Evolutionary conservation across 2,329 filamentous ascomycete genomes (phyloP).

Genomic region (Alternaria infectoria): DNA sequence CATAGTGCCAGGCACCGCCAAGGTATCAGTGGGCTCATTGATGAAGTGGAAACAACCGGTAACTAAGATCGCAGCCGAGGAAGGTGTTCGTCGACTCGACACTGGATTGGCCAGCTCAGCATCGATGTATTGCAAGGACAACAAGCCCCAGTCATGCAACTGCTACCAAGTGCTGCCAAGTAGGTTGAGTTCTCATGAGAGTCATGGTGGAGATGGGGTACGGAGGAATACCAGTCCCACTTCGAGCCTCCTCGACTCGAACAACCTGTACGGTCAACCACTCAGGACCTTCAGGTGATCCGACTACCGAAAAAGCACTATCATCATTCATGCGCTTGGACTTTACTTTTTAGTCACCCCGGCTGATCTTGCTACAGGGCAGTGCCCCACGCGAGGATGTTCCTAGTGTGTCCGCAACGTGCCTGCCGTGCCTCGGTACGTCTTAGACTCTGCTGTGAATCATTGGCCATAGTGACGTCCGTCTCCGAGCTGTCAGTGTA

Average conservation of each 20-base stretch:
- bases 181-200: background rate
- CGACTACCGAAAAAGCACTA: conserved; percentile 1
- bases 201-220: background rate
- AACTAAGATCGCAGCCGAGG: conserved; percentile 7
- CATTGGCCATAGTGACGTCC: conserved; percentile 2
- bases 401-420: background rate
- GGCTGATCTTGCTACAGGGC: conserved; percentile 1
- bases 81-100: background rate
- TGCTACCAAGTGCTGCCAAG: background rate
- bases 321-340: background rate
- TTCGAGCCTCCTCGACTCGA: background rate
- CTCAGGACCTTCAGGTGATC: background rate
- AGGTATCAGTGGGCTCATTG: background rate
- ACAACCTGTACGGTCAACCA: background rate
- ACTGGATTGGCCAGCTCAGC: conserved; percentile 4
- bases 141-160: background rate
- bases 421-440: conserved; percentile 4
- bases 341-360: conserved; percentile 3
- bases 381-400: background rate
- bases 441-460: background rate
- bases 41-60: background rate
- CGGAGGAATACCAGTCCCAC: background rate
- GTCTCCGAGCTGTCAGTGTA: conserved; percentile 6
- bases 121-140: background rate
- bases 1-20: conserved; percentile 3